These are phyloP conservation scores for Neurospora sublineolata DNA, from an alignment of 495 filamentous ascomycete genomes.

Conservation along the genomic window DNA sequence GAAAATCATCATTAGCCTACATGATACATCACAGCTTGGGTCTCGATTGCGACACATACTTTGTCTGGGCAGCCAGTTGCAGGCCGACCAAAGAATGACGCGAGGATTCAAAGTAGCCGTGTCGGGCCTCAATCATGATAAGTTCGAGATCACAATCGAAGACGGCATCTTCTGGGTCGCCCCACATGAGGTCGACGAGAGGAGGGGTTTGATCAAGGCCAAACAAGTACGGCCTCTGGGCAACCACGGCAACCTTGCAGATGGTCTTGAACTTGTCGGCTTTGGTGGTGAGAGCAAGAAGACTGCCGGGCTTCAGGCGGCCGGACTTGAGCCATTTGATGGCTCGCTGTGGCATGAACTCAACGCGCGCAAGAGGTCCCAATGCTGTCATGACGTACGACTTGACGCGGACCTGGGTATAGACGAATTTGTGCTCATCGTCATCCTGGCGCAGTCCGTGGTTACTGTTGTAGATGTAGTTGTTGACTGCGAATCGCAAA, in stretches of 20 bases:
- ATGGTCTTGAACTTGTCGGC: constrained; percentile 52
- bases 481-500: constrained; percentile 45
- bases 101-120: constrained; percentile 62
- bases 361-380: constrained; percentile 55
- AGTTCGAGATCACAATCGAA: constrained; percentile 62
- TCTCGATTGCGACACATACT: constrained; percentile 28
- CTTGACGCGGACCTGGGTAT: constrained; percentile 63
- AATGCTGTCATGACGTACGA: constrained; percentile 49
- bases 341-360: constrained; percentile 57
- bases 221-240: constrained; percentile 49
- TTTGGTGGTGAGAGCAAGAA: constrained; percentile 59
- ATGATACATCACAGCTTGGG: too few relatives aligned
- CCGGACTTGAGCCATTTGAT: constrained; percentile 70
- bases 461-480: constrained; percentile 4
- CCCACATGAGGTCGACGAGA: constrained; percentile 67
- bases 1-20: neutral
- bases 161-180: constrained; percentile 41
- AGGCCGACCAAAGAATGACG: constrained; percentile 62
- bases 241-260: constrained; percentile 63
- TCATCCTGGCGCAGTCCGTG: constrained; percentile 23
- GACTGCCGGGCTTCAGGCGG: constrained; percentile 53
- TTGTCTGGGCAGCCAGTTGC: constrained; percentile 54
- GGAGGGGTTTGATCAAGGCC: constrained; percentile 54
- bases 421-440: constrained; percentile 48
- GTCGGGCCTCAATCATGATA: constrained; percentile 65